phyloP scores from a whole-genome alignment of 2,329 filamentous ascomycete genomes.

The Colletotrichum sp. region DNA sequence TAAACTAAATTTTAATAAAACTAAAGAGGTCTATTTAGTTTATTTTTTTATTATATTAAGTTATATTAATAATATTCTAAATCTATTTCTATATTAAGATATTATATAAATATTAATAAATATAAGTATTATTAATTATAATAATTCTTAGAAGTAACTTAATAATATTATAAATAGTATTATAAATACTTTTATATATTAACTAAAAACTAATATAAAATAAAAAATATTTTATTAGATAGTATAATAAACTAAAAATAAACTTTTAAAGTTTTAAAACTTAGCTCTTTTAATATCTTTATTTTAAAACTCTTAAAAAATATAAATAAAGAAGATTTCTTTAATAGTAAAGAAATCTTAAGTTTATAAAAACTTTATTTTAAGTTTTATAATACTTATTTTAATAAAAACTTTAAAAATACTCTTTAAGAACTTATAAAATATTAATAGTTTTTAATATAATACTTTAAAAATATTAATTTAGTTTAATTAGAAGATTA shows the following conservation, averaged over 20 bases:
- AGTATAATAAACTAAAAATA: neutral
- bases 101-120: neutral
- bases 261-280: neutral
- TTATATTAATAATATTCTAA: neutral
- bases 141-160: neutral
- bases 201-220: neutral
- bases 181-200: neutral
- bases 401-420: neutral
- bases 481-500: neutral
- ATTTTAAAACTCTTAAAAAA: neutral
- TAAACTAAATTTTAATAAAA: neutral
- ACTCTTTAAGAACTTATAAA: neutral
- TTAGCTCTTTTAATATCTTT: neutral
- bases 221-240: neutral
- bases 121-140: neutral
- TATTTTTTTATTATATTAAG: neutral
- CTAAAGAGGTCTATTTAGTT: neutral
- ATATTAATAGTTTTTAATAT: neutral
- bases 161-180: neutral
- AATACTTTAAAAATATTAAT: neutral
- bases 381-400: neutral
- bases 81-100: neutral
- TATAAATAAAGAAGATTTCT: neutral
- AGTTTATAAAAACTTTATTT: rapidly evolving
- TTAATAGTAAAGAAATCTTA: neutral